Evolutionary conservation across 2,329 filamentous ascomycete species (phyloP).

Genomic region (Trichoderma sp.): DNA sequence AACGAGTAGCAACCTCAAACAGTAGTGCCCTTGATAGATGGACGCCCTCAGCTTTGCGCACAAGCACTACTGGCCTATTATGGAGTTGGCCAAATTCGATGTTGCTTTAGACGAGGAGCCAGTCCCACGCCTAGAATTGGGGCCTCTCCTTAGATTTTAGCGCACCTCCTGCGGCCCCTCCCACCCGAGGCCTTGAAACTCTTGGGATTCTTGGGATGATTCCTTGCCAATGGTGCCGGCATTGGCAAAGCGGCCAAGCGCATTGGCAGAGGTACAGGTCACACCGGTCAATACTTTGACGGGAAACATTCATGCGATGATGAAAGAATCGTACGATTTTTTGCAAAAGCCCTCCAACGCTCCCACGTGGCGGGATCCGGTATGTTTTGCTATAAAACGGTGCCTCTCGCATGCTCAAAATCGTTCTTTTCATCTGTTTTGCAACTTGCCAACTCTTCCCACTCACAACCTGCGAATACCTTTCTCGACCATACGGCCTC

Average conservation of each 20-base stretch:
- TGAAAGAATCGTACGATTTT: constrained; percentile 29
- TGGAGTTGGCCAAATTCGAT: not conserved
- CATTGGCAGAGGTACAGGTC: constrained; percentile 10
- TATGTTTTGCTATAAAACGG: constrained; percentile 17
- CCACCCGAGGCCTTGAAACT: constrained; percentile 1
- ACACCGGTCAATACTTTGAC: constrained; percentile 4
- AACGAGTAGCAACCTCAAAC: constrained; percentile 19
- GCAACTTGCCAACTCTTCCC: not conserved
- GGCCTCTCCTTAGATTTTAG: constrained; percentile 10
- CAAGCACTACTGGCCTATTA: not conserved
- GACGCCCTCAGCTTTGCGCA: constrained; percentile 3
- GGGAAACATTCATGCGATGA: constrained; percentile 26
- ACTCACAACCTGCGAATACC: not conserved
- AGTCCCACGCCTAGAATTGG: not conserved
- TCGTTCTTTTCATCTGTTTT: not conserved
- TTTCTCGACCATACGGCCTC: not conserved
- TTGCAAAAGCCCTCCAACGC: not conserved
- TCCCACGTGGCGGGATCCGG: constrained; percentile 16
- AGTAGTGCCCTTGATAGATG: constrained; percentile 18
- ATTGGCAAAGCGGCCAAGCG: constrained; percentile 11
- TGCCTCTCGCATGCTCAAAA: not conserved
- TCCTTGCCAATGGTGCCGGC: not conserved
- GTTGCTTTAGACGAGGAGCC: not conserved
- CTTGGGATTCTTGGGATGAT: not conserved
- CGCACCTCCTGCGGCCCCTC: constrained; percentile 9